phyloP scores from a whole-genome alignment of 2,329 filamentous ascomycete species.

The Fusarium citri region DNA sequence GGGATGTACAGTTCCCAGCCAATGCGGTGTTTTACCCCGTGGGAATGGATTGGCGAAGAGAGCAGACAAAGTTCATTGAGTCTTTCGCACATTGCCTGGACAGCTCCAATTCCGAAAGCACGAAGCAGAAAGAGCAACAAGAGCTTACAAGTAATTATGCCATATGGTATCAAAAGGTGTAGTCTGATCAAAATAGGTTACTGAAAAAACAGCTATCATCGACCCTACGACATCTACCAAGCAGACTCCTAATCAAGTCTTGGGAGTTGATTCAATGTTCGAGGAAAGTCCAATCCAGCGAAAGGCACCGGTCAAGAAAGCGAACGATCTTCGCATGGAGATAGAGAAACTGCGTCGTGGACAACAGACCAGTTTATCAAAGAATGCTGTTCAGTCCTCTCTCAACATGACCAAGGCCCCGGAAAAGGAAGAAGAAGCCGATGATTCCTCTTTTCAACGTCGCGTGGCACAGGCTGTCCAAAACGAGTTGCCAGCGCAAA shows the following conservation, averaged over 20 bases:
- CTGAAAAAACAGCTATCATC: not conserved
- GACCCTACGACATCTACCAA: not conserved
- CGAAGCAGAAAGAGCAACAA: not conserved
- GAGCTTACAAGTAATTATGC: not conserved
- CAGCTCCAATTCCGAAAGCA: not conserved
- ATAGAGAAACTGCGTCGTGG: too few relatives aligned
- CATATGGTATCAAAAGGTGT: not conserved
- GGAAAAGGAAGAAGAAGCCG: not conserved
- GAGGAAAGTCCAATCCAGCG: too few relatives aligned
- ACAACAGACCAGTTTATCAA: too few relatives aligned
- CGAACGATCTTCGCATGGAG: too few relatives aligned
- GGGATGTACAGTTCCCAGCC: not conserved
- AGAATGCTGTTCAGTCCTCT: not conserved
- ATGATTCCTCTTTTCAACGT: not conserved
- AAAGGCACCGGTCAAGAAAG: too few relatives aligned
- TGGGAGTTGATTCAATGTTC: too few relatives aligned
- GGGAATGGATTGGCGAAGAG: not conserved
- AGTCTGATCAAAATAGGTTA: not conserved
- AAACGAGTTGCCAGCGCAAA: not conserved
- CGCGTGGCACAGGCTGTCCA: not conserved
- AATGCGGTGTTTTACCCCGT: not conserved
- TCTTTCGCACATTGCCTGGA: not conserved
- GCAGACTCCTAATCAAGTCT: accelerated
- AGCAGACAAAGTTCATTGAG: not conserved
- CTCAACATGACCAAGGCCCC: not conserved